These are phyloP conservation scores for Eucalyptus albens DNA, from an alignment of 345 rosid genomes.

Conservation along the genomic window DNA sequence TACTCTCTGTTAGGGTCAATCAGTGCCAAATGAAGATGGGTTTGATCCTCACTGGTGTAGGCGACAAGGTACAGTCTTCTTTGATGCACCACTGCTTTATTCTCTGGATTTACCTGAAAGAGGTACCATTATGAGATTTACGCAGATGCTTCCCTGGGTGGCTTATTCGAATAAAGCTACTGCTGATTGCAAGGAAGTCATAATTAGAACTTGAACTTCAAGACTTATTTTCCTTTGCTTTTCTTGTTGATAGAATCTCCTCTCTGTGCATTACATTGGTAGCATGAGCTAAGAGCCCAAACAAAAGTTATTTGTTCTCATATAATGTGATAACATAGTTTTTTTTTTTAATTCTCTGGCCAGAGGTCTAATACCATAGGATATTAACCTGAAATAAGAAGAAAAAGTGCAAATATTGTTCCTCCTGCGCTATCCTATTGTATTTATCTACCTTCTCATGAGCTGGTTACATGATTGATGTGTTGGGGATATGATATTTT, in stretches of 20 bases:
- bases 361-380: neutral
- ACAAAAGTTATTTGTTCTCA: neutral
- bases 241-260: neutral
- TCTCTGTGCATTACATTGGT: neutral
- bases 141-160: neutral
- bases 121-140: neutral
- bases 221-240: neutral
- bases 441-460: neutral
- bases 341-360: neutral
- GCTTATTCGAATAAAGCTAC: neutral
- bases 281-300: neutral
- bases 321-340: neutral
- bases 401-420: neutral
- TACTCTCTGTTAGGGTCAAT: slow-evolving; percentile 40
- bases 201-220: neutral
- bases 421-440: neutral
- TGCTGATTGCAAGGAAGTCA: neutral
- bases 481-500: neutral
- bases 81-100: neutral
- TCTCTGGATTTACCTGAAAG: neutral
- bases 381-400: neutral
- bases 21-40: slow-evolving; percentile 85
- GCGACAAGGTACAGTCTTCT: slow-evolving; percentile 58
- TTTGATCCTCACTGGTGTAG: slow-evolving; percentile 81
- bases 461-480: neutral